phyloP scores from a whole-genome alignment of 768 basidiomycete species.

The Chlorophyllum brunneum region DNA sequence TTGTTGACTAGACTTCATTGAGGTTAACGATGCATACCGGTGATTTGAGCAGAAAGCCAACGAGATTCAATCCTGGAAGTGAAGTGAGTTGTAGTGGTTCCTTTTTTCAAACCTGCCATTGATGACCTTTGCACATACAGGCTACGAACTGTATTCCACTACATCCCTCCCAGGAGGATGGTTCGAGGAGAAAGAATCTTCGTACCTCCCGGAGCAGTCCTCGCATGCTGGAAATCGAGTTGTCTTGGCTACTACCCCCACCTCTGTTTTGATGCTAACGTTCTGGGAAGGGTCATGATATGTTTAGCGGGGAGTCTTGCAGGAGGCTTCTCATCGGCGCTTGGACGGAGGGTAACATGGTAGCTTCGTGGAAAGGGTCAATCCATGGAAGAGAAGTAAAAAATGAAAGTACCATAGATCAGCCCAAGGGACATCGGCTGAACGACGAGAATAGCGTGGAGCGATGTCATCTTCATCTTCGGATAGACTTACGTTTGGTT shows the following conservation, averaged over 20 bases:
- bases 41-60: too few species aligned
- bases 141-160: neutral
- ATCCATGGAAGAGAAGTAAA: neutral
- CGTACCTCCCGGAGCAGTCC: neutral
- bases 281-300: neutral
- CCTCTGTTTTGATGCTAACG: neutral
- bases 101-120: neutral
- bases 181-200: neutral
- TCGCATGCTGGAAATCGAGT: neutral
- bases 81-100: neutral
- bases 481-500: too few species aligned
- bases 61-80: too few species aligned
- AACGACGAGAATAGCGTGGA: too few species aligned
- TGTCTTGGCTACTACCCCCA: neutral
- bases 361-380: neutral
- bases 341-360: neutral
- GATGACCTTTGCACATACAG: neutral
- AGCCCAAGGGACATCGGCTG: too few species aligned
- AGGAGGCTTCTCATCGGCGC: neutral
- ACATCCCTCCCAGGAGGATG: neutral
- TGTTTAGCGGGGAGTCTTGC: neutral
- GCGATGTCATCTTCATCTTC: too few species aligned
- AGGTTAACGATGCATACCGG: too few species aligned
- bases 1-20: too few species aligned
- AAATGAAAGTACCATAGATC: too few species aligned